These are phyloP conservation scores for Picochlorum sp. DNA, from an alignment of 139 green algal species.

Conservation along the genomic window DNA sequence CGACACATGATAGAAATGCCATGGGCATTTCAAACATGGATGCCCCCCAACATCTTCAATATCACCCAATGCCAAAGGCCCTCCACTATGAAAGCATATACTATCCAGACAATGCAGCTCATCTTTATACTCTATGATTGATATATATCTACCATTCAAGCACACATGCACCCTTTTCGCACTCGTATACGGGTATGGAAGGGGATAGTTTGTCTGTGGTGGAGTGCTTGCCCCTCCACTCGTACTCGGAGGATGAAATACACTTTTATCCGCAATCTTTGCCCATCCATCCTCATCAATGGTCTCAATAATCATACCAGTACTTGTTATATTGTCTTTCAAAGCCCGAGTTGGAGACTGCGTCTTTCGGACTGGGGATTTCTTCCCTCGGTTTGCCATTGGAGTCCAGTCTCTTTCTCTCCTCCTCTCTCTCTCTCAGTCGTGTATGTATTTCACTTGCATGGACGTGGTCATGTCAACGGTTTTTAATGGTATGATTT, in stretches of 20 bases:
- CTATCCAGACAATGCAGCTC: constrained; percentile 26
- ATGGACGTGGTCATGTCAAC: too few relatives aligned
- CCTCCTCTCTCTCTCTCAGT: too few relatives aligned
- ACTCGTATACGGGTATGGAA: background rate
- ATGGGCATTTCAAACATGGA: constrained; percentile 30
- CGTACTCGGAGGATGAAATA: background rate
- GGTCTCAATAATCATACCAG: too few relatives aligned
- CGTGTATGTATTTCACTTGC: too few relatives aligned
- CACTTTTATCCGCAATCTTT: constrained; percentile 5
- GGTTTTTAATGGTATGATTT: too few relatives aligned
- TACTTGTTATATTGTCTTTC: too few relatives aligned
- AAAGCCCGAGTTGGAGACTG: too few relatives aligned
- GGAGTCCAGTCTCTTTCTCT: too few relatives aligned
- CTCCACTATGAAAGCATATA: constrained; percentile 39
- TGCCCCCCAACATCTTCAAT: constrained; percentile 29
- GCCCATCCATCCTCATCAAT: background rate
- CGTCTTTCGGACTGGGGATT: too few relatives aligned
- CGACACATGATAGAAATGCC: constrained; percentile 30
- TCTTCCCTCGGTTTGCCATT: too few relatives aligned
- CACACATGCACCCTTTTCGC: constrained; percentile 7
- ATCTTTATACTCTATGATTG: constrained; percentile 12
- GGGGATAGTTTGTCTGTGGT: background rate
- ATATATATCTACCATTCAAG: constrained; percentile 26
- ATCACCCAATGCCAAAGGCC: constrained; percentile 31
- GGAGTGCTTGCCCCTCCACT: too few relatives aligned